These are phyloP conservation scores for Margaritispora aquatica DNA, from an alignment of 495 filamentous ascomycete species.

Conservation along the genomic window DNA sequence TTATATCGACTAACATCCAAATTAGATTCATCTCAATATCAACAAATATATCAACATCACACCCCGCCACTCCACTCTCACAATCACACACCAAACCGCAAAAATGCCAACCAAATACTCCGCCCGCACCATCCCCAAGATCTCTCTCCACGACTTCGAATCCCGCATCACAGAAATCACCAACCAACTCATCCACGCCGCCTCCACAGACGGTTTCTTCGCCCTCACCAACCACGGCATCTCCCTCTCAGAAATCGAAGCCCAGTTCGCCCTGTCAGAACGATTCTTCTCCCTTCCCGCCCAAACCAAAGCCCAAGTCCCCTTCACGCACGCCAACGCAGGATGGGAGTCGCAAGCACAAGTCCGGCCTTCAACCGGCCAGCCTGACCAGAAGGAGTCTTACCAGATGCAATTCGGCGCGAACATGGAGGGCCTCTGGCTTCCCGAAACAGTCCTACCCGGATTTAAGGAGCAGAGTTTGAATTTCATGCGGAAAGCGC, in stretches of 20 bases:
- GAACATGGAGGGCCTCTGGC: slow-evolving; percentile 46
- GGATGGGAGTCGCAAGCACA: slow-evolving; percentile 63
- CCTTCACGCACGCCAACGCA: slow-evolving; percentile 47
- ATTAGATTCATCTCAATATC: background rate
- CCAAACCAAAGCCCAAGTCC: slow-evolving; percentile 42
- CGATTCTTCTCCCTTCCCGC: slow-evolving; percentile 52
- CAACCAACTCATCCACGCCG: slow-evolving; percentile 20
- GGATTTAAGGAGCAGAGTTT: slow-evolving; percentile 39
- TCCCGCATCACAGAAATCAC: slow-evolving; percentile 49
- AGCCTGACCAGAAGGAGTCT: slow-evolving; percentile 55
- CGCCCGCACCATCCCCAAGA: slow-evolving; percentile 46
- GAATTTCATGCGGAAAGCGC: slow-evolving; percentile 48
- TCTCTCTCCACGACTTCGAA: slow-evolving; percentile 52
- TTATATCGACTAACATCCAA: background rate
- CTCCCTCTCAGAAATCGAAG: slow-evolving; percentile 37
- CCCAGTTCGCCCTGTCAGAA: slow-evolving; percentile 45
- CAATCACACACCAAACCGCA: background rate
- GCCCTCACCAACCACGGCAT: slow-evolving; percentile 51
- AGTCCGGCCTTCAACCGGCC: slow-evolving; percentile 53
- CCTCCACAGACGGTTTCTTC: slow-evolving; percentile 51
- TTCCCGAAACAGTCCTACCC: slow-evolving; percentile 39
- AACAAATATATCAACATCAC: no score
- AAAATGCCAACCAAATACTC: slow-evolving; percentile 37
- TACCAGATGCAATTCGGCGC: slow-evolving; percentile 56
- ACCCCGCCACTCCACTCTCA: background rate